A percentile compares a stretch with the other conserved stretches of the same genome.
phyloP scores from a whole-genome alignment of 2,329 filamentous ascomycete species.

The Monilinia polystroma region DNA sequence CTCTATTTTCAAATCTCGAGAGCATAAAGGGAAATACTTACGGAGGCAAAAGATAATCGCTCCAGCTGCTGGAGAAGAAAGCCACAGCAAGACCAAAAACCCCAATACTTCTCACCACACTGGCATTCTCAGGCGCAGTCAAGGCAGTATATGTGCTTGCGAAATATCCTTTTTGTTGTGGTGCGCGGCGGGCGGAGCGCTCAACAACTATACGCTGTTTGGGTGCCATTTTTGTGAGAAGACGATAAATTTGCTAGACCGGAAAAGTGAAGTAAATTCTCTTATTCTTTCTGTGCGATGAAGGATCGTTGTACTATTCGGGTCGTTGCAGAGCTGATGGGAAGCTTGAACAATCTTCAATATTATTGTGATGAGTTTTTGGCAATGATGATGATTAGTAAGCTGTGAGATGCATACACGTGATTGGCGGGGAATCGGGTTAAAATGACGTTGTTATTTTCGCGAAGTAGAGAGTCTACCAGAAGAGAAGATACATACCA shows the following conservation, averaged over 20 bases:
- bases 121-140: conserved; percentile 66
- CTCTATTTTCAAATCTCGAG: background rate
- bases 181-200: conserved; percentile 38
- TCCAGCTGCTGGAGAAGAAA: conserved; percentile 66
- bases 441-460: background rate
- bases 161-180: conserved; percentile 52
- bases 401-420: background rate
- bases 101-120: conserved; percentile 65
- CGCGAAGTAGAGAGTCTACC: background rate
- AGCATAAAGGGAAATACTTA: conserved; percentile 41
- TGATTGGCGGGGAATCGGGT: conserved; percentile 1
- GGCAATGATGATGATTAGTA: conserved; percentile 18
- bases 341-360: background rate
- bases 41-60: conserved; percentile 66
- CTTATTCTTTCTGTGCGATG: background rate
- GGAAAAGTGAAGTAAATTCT: background rate
- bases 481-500: background rate
- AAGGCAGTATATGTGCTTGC: conserved; percentile 59
- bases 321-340: background rate
- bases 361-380: conserved; percentile 12
- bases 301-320: background rate
- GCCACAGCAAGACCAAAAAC: conserved; percentile 66
- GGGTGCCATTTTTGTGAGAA: conserved; percentile 55
- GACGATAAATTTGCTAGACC: background rate
- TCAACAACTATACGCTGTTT: conserved; percentile 51